These are phyloP conservation scores for Pluteus cervinus DNA, from an alignment of 768 basidiomycete genomes.

Conservation along the genomic window DNA sequence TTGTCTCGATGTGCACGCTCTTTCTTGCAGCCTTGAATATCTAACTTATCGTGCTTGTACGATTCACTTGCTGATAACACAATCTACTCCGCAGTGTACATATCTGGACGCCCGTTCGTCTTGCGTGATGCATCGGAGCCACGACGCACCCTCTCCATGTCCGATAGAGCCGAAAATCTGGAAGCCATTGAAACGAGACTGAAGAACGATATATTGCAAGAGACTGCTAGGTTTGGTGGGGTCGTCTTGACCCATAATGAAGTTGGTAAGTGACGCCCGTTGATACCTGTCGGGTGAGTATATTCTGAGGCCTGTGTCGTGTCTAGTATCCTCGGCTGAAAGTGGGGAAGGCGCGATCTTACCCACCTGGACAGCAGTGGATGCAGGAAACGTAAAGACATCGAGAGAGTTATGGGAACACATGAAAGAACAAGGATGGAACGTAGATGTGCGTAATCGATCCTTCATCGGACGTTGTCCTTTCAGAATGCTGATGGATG, in stretches of 20 bases:
- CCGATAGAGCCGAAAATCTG: slow-evolving; percentile 91
- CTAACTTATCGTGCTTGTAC: slow-evolving; percentile 1
- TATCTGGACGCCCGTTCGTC: slow-evolving; percentile 90
- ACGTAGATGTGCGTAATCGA: slow-evolving; percentile 63
- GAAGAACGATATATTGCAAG: slow-evolving; percentile 87
- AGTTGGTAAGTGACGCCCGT: slow-evolving; percentile 51
- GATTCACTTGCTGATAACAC: background rate
- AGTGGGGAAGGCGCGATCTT: slow-evolving; percentile 76
- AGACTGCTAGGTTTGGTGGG: slow-evolving; percentile 83
- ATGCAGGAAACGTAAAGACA: slow-evolving; percentile 77
- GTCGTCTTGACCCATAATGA: slow-evolving; percentile 93
- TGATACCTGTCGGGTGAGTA: too few relatives aligned
- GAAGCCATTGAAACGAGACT: slow-evolving; percentile 88
- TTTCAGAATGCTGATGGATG: too few relatives aligned
- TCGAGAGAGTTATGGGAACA: slow-evolving; percentile 80
- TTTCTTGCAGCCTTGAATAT: slow-evolving; percentile 7
- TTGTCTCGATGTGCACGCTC: background rate
- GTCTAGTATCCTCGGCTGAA: slow-evolving; percentile 36
- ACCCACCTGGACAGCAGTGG: slow-evolving; percentile 92
- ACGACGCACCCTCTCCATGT: slow-evolving; percentile 68
- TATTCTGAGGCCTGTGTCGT: too few relatives aligned
- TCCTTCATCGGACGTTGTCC: slow-evolving; percentile 1
- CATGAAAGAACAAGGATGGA: slow-evolving; percentile 81
- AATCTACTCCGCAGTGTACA: slow-evolving; percentile 64
- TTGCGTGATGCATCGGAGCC: slow-evolving; percentile 84